phyloP scores from a whole-genome alignment of 192 early-diverging fungal species.

The Chytriomyces sp. region DNA sequence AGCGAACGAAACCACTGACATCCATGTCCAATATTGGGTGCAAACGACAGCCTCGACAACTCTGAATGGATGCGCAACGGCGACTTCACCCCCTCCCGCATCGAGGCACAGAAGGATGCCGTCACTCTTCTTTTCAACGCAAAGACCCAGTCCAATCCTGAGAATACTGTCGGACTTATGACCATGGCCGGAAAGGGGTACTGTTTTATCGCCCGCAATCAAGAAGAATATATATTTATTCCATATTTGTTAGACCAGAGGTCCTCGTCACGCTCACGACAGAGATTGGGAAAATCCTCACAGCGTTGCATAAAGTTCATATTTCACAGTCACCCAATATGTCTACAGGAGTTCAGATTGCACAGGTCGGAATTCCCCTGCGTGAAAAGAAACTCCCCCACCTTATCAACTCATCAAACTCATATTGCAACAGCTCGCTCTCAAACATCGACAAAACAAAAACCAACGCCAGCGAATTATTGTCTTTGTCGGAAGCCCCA shows the following conservation, averaged over 20 bases:
- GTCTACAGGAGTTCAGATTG: constrained; percentile 90
- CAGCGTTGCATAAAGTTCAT: constrained; percentile 79
- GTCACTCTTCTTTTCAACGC: constrained; percentile 88
- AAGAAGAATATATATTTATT: not conserved
- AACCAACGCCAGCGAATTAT: constrained; percentile 93
- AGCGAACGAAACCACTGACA: not conserved
- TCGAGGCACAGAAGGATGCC: constrained; percentile 93
- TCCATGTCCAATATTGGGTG: too few relatives aligned
- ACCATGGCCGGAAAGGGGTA: constrained; percentile 91
- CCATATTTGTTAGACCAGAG: constrained; percentile 70
- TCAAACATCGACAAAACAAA: constrained; percentile 98
- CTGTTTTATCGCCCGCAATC: not conserved
- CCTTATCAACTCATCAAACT: constrained; percentile 8
- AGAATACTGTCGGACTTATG: constrained; percentile 95
- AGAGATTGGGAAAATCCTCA: constrained; percentile 89
- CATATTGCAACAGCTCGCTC: constrained; percentile 64
- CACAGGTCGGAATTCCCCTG: constrained; percentile 68
- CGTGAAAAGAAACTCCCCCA: too few relatives aligned
- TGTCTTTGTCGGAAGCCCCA: constrained; percentile 90
- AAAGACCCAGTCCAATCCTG: constrained; percentile 91
- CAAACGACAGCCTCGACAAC: constrained; percentile 73
- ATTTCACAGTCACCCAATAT: constrained; percentile 78
- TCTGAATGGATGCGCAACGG: constrained; percentile 99
- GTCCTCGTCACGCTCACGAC: constrained; percentile 89
- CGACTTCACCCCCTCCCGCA: constrained; percentile 92